Evolutionary conservation across 306 rosid species (phyloP).

Genomic region (Malus domestica): ASM211411v1 NC_041790.1:11480001-11480500

Average conservation of each 20-base stretch:
- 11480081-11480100: conserved; percentile 1
- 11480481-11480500: conserved; percentile 73
- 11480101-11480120: conserved; percentile 14
- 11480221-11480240: conserved; percentile 88
- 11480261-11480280: conserved; percentile 95
- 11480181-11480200: conserved; percentile 80
- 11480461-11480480: conserved; percentile 52
- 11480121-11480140: neutral
- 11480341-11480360: conserved; percentile 81
- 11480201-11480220: conserved; percentile 77
- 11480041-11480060: neutral
- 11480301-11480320: conserved; percentile 77
- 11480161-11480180: conserved; percentile 68
- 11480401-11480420: conserved; percentile 76
- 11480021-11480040: neutral
- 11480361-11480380: conserved; percentile 77
- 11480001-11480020: neutral
- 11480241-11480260: conserved; percentile 95
- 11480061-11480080: neutral
- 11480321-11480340: conserved; percentile 89
- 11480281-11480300: conserved; percentile 87
- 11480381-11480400: conserved; percentile 73
- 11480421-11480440: conserved; percentile 89
- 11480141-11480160: conserved; percentile 30
- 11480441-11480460: conserved; percentile 91